Evolutionary conservation across 768 basidiomycete genomes (phyloP), one percentile per base, ranked within the genome.

Genomic region (Chalciporus piperatus): DNA sequence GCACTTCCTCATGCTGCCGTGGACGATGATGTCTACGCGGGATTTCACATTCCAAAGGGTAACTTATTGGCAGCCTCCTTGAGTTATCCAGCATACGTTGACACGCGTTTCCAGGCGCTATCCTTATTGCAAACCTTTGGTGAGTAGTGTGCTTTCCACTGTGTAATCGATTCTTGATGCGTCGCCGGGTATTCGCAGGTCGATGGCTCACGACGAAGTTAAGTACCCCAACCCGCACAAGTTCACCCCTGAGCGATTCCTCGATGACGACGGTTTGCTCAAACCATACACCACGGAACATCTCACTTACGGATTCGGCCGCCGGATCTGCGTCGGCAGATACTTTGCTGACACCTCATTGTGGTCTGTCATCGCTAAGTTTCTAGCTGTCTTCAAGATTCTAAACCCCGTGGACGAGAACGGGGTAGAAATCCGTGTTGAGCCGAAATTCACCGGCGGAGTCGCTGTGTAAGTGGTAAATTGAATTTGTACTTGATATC

Each of bases 41-140:
- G 74, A 16, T 77, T 77, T 47, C 62, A 75, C 11, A 84, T 84
- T 45, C 81, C 82, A 5, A 72, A 72, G 48, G 49, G 59, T 56
- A 8, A 43, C 12, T 48, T 16, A 7, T 20, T 1, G 0, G 2
- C 6, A 35, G 10, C 16, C 6, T 20, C 19, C 30, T 17, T 6
- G 0, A n/a, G 12, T 8, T 2, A 0, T 3, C 3, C 14, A 30
- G 22, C 1, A 5, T 13, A 3, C 13, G 32, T 27, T 32, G 19
- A 50, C 11, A 1, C 6, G 2, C 6, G 1, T 2, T 25, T 22
- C 2, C 16, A 61, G 59, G 59, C 22, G 43, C 59, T 1, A 25
- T 46, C 0, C 0, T 60, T 0, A 1, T 61, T 4, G 10, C 55
- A 4, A 60, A 60, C 16, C 0, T 49, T 4, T 60, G 59, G 54